Percentiles rank a stretch among this genome's conserved stretches.
phyloP scores from a whole-genome alignment of 2,329 filamentous ascomycete species.

The Fusarium nodosum region DNA sequence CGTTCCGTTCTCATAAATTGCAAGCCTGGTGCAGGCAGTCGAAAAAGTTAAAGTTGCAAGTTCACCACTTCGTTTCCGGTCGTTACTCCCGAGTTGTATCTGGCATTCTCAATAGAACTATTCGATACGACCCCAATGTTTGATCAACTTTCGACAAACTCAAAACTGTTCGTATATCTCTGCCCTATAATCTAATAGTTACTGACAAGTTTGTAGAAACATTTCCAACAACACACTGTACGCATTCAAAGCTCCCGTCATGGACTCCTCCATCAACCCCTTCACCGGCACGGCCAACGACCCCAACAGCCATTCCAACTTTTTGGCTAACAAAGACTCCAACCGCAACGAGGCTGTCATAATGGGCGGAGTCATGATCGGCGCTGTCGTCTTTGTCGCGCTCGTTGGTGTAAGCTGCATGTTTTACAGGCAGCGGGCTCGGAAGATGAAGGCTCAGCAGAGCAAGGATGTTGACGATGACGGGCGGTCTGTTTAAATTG shows the following conservation, averaged over 20 bases:
- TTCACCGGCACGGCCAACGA: conserved; percentile 6
- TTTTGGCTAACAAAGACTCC: background rate
- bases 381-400: conserved; percentile 18
- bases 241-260: conserved; percentile 2
- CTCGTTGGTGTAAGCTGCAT: conserved; percentile 20
- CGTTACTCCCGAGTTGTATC: background rate
- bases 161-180: conserved; percentile 11
- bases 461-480: conserved; percentile 15
- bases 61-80: background rate
- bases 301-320: conserved; percentile 3
- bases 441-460: conserved; percentile 17
- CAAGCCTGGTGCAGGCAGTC: conserved; percentile 5
- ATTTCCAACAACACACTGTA: background rate
- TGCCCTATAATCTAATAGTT: background rate
- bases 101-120: background rate
- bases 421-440: conserved; percentile 15
- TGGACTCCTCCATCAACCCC: conserved; percentile 26
- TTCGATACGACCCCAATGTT: background rate
- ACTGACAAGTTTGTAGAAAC: conserved; percentile 3
- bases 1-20: conserved; percentile 7
- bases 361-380: conserved; percentile 23
- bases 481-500: conserved; percentile 9
- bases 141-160: background rate
- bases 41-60: background rate
- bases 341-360: conserved; percentile 17